Evolutionary conservation across 345 rosid genomes (phyloP).

Genomic region (Hibiscus tridactylites): DNA sequence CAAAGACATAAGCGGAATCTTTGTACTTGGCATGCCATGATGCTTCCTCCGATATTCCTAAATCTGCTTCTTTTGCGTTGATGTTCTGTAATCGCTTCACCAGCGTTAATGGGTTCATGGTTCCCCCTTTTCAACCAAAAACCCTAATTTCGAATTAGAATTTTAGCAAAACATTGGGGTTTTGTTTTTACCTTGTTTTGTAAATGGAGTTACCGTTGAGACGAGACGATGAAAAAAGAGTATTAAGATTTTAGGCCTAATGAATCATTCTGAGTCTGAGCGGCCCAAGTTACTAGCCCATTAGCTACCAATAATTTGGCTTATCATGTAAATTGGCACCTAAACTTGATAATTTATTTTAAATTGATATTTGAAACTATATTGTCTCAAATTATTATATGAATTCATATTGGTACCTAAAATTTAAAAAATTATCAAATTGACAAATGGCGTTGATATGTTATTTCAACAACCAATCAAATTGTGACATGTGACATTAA

Average conservation of each 20-base stretch:
- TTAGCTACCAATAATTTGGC: too few relatives aligned
- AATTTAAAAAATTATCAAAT: too few relatives aligned
- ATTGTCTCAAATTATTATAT: too few relatives aligned
- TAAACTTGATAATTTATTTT: too few relatives aligned
- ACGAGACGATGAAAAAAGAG: background rate
- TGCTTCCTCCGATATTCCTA: slow-evolving; percentile 80
- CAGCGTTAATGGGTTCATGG: slow-evolving; percentile 76
- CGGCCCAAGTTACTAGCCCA: too few relatives aligned
- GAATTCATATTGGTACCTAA: too few relatives aligned
- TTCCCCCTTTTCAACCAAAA: background rate
- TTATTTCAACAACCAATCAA: too few relatives aligned
- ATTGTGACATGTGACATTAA: too few relatives aligned
- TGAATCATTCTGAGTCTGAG: too few relatives aligned
- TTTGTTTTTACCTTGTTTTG: background rate
- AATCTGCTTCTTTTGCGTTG: slow-evolving; percentile 61
- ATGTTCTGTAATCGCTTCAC: slow-evolving; percentile 75
- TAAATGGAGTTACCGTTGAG: background rate
- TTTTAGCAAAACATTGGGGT: background rate
- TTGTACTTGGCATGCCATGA: slow-evolving; percentile 96
- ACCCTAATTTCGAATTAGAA: background rate
- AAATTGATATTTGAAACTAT: too few relatives aligned
- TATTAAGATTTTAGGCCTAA: background rate
- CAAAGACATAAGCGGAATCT: slow-evolving; percentile 70
- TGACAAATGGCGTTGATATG: too few relatives aligned
- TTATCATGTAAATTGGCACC: too few relatives aligned